Conservation (phyloP, 2,329 filamentous ascomycete genomes). For the Calonectria pseudoreteaudii region DNA sequence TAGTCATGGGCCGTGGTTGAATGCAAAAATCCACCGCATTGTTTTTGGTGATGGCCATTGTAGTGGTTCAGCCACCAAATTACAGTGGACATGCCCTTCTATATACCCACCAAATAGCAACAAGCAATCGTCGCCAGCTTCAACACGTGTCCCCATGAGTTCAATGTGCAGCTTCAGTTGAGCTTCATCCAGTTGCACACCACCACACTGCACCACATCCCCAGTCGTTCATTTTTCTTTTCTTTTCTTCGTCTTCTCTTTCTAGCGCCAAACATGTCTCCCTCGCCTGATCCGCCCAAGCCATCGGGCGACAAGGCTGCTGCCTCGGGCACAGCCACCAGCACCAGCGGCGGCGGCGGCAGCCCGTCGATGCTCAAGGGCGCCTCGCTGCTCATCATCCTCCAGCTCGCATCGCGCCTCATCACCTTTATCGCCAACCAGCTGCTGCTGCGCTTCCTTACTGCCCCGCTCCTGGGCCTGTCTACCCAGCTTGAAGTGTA, state of each 20-base stretch:
- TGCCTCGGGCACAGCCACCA: background rate
- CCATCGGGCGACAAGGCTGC: background rate
- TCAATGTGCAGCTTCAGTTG: background rate
- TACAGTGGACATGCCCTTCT: background rate
- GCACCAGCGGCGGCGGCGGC: no score
- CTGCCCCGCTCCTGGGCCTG: conserved; percentile 84
- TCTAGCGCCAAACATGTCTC: background rate
- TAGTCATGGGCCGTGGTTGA: background rate
- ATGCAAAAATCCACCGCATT: background rate
- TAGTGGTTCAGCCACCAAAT: background rate
- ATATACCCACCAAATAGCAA: background rate
- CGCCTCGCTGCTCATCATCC: conserved; percentile 85
- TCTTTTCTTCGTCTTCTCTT: background rate
- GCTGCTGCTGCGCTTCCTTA: conserved; percentile 86
- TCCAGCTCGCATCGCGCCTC: conserved; percentile 88
- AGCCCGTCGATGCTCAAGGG: conserved; percentile 68
- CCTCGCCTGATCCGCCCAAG: background rate
- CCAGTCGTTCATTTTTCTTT: background rate
- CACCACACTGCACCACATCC: background rate
- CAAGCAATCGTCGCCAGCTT: background rate
- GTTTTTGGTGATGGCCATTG: background rate
- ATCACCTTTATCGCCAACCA: conserved; percentile 95
- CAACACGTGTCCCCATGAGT: background rate
- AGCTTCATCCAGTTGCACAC: background rate
- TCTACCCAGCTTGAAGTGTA: conserved; percentile 93